Percentiles rank a stretch among this genome's conserved stretches.
Evolutionary conservation across 1,284 basidiomycete species (phyloP).

Genomic region (Phylloporus gajari): DNA sequence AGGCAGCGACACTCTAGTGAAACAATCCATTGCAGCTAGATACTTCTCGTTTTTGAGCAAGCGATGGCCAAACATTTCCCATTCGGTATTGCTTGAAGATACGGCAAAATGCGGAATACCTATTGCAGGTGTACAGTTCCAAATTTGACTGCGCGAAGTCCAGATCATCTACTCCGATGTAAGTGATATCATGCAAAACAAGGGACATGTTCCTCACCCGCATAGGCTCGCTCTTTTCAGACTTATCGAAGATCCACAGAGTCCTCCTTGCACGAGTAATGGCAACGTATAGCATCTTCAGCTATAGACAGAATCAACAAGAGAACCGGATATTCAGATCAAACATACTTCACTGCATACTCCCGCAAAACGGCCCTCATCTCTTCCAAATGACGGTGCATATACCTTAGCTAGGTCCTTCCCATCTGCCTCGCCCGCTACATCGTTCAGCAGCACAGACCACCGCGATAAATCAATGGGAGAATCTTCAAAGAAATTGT

Average conservation of each 20-base stretch:
- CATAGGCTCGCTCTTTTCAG: constrained; percentile 66
- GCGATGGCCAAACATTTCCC: constrained; percentile 61
- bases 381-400: constrained; percentile 58
- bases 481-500: constrained; percentile 78
- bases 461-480: constrained; percentile 60
- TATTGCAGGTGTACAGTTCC: constrained; percentile 54
- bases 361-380: constrained; percentile 62
- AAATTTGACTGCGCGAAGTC: constrained; percentile 54
- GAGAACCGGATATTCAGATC: background rate
- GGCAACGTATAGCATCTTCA: constrained; percentile 77
- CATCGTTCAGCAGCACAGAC: constrained; percentile 66
- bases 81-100: constrained; percentile 61
- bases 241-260: constrained; percentile 73
- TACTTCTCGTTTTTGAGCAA: constrained; percentile 68
- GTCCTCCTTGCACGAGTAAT: constrained; percentile 75
- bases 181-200: background rate
- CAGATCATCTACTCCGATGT: constrained; percentile 58
- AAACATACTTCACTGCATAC: constrained; percentile 67
- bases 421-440: constrained; percentile 37
- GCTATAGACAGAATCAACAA: constrained; percentile 46
- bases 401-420: constrained; percentile 28
- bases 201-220: constrained; percentile 51
- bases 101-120: constrained; percentile 60
- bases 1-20: constrained; percentile 59
- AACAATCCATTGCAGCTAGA: constrained; percentile 70